Percentiles rank a stretch among this genome's conserved stretches.
These are phyloP conservation scores for Sclerotinia spermophila DNA, from an alignment of 2,329 filamentous ascomycete species.

Conservation along the genomic window DNA sequence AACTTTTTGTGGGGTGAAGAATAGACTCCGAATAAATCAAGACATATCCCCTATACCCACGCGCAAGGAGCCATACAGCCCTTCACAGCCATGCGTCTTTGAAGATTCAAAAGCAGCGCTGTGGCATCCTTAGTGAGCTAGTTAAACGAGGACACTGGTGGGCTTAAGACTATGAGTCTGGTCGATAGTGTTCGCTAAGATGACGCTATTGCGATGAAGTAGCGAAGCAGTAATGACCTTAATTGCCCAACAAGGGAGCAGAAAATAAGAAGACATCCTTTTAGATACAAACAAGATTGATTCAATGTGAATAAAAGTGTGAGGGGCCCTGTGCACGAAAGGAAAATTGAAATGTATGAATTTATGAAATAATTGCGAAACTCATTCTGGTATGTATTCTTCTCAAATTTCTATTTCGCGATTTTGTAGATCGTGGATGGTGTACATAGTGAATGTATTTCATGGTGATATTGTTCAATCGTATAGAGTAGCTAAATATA, in stretches of 20 bases:
- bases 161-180: not conserved
- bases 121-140: not conserved
- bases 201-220: not conserved
- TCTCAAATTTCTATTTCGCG: not conserved
- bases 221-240: not conserved
- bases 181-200: not conserved
- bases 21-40: not conserved
- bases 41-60: not conserved
- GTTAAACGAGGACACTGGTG: too few relatives aligned
- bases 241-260: too few relatives aligned
- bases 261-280: not conserved
- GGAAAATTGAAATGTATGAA: not conserved
- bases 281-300: not conserved
- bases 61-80: too few relatives aligned
- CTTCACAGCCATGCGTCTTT: too few relatives aligned
- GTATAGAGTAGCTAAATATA: not conserved
- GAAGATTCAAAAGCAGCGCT: not conserved
- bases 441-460: not conserved
- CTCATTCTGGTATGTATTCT: not conserved
- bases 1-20: not conserved
- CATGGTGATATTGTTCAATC: not conserved
- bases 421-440: not conserved
- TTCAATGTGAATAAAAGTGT: not conserved
- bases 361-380: not conserved
- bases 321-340: not conserved